Conservation (phyloP, 1,139 yeast species). For the Komagataea norvegica region DNA sequence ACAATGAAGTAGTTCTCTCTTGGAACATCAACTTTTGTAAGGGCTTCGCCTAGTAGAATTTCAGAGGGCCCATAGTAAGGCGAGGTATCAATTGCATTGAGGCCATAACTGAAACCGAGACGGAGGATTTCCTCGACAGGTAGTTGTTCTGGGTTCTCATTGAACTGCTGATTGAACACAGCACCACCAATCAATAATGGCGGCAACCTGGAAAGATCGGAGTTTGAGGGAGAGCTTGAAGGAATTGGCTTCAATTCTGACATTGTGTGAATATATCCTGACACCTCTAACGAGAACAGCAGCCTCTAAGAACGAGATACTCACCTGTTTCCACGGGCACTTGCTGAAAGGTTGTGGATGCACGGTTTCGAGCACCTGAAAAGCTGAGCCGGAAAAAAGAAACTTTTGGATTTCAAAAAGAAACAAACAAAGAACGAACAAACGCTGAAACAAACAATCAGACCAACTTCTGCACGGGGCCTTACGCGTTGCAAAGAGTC, state of each 20-base stretch:
- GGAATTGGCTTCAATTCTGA: slow-evolving; percentile 1
- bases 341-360: too few relatives aligned
- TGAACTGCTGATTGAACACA: slow-evolving; percentile 73
- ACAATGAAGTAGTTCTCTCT: slow-evolving; percentile 68
- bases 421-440: too few relatives aligned
- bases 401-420: too few relatives aligned
- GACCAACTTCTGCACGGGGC: too few relatives aligned
- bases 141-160: slow-evolving; percentile 54
- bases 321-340: too few relatives aligned
- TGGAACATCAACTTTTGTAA: slow-evolving; percentile 41
- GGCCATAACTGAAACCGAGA: slow-evolving; percentile 60
- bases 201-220: slow-evolving; percentile 29
- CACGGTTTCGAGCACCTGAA: too few relatives aligned
- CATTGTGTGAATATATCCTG: too few relatives aligned
- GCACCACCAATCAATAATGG: slow-evolving; percentile 82
- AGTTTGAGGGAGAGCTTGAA: slow-evolving; percentile 1
- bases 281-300: neutral
- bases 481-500: too few relatives aligned
- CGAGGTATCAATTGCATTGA: slow-evolving; percentile 81
- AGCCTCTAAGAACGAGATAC: too few relatives aligned
- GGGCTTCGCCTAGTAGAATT: slow-evolving; percentile 61
- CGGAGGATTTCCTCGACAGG: slow-evolving; percentile 55
- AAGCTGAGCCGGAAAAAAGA: too few relatives aligned
- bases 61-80: slow-evolving; percentile 95
- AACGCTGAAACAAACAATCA: too few relatives aligned